Percentiles rank a stretch among this genome's conserved stretches.
These are phyloP conservation scores for Lobosporangium transversale DNA, from an alignment of 192 early-diverging fungal species.

Conservation along the genomic window DNA sequence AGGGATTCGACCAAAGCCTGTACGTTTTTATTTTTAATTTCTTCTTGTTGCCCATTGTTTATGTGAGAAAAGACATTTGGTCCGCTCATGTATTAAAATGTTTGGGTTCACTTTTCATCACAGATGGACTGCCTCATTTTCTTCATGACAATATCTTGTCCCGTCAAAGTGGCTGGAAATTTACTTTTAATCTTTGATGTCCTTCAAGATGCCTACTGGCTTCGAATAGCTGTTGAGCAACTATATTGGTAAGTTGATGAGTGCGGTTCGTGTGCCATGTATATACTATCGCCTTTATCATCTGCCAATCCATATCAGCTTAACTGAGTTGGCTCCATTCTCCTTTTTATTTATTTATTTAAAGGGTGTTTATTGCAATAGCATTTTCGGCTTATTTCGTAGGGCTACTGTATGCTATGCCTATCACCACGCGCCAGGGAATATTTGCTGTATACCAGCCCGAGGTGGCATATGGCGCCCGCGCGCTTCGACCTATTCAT, in stretches of 20 bases:
- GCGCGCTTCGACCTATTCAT: slow-evolving; percentile 19
- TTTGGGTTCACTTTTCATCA: background rate
- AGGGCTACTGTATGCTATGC: slow-evolving; percentile 47
- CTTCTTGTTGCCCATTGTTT: background rate
- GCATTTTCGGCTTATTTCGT: slow-evolving; percentile 32
- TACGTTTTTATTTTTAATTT: slow-evolving; percentile 3
- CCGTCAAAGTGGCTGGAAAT: slow-evolving; percentile 28
- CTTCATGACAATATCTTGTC: slow-evolving; percentile 24
- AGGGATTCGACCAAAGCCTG: slow-evolving; percentile 42
- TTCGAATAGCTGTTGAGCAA: slow-evolving; percentile 30
- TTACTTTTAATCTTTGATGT: slow-evolving; percentile 18
- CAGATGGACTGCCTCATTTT: slow-evolving; percentile 49
- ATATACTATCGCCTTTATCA: too few species aligned
- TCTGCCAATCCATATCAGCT: too few species aligned
- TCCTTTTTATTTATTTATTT: background rate
- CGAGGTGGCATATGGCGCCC: slow-evolving; percentile 12
- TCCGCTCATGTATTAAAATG: background rate
- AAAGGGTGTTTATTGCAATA: slow-evolving; percentile 23
- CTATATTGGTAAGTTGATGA: slow-evolving; percentile 25
- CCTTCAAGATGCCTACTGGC: slow-evolving; percentile 10
- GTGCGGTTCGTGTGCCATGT: too few species aligned
- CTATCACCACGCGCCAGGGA: slow-evolving; percentile 32
- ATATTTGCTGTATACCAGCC: slow-evolving; percentile 44
- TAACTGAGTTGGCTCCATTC: too few species aligned
- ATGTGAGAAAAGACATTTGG: too few species aligned